These are phyloP conservation scores for Spathaspora sp. DNA, from an alignment of 805 yeast species.

Conservation along the genomic window DNA sequence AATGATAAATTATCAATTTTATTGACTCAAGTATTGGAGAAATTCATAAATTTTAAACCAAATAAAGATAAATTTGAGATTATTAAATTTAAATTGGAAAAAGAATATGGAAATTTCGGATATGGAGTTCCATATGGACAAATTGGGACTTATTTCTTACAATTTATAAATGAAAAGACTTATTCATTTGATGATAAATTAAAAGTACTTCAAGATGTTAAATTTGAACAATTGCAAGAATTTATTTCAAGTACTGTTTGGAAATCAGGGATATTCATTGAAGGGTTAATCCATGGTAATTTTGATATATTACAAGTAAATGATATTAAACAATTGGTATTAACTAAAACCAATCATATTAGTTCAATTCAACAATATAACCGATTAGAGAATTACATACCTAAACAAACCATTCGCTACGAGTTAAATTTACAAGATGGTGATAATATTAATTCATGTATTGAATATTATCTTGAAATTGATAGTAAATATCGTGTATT, in stretches of 20 bases:
- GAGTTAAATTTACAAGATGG: slow-evolving; percentile 56
- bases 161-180: slow-evolving; percentile 66
- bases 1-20: slow-evolving; percentile 74
- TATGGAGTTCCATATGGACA: slow-evolving; percentile 77
- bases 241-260: slow-evolving; percentile 46
- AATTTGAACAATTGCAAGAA: slow-evolving; percentile 46
- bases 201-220: slow-evolving; percentile 38
- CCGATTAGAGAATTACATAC: slow-evolving; percentile 34
- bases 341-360: slow-evolving; percentile 24
- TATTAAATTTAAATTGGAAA: slow-evolving; percentile 58
- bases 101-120: slow-evolving; percentile 65
- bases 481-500: slow-evolving; percentile 37
- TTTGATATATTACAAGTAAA: slow-evolving; percentile 49
- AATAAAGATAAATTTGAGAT: slow-evolving; percentile 60
- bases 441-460: slow-evolving; percentile 76
- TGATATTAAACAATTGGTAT: slow-evolving; percentile 42
- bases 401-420: slow-evolving; percentile 39
- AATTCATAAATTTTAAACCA: slow-evolving; percentile 48
- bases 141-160: slow-evolving; percentile 58
- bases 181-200: slow-evolving; percentile 65
- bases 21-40: slow-evolving; percentile 55
- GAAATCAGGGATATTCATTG: slow-evolving; percentile 58
- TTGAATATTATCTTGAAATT: slow-evolving; percentile 72
- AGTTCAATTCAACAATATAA: slow-evolving; percentile 18
- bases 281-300: slow-evolving; percentile 79